Evolutionary conservation across 1,284 basidiomycete genomes (phyloP).

Genomic region (Mycosarcoma maydis): DNA sequence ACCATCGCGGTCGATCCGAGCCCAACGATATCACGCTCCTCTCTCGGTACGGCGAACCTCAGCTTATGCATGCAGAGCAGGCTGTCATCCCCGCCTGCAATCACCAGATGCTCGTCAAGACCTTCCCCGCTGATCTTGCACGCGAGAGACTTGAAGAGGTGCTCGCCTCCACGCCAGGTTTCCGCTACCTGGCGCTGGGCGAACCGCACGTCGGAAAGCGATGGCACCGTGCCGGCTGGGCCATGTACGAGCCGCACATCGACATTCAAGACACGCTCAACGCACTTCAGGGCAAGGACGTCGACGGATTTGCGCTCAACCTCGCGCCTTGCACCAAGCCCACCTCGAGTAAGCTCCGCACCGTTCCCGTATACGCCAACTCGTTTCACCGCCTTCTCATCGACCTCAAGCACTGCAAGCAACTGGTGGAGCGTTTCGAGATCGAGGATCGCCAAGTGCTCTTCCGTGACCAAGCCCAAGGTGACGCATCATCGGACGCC

Average conservation of each 20-base stretch:
- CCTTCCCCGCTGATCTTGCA: constrained; percentile 48
- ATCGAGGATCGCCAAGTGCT: constrained; percentile 50
- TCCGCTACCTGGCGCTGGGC: constrained; percentile 58
- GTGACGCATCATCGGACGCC: constrained; percentile 7
- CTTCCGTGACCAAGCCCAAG: constrained; percentile 25
- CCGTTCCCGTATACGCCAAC: constrained; percentile 55
- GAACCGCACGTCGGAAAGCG: constrained; percentile 58
- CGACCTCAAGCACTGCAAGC: constrained; percentile 54
- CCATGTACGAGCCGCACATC: constrained; percentile 52
- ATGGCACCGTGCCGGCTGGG: constrained; percentile 60
- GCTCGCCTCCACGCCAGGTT: constrained; percentile 49
- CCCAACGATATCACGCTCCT: constrained; percentile 28
- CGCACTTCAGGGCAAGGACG: constrained; percentile 44
- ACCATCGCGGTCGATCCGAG: constrained; percentile 34
- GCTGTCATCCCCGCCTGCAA: constrained; percentile 49
- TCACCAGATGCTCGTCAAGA: constrained; percentile 55
- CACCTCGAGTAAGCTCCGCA: constrained; percentile 51
- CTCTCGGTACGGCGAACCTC: constrained; percentile 42
- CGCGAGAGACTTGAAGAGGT: constrained; percentile 52
- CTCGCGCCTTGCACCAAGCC: constrained; percentile 55
- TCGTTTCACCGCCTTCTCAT: constrained; percentile 48
- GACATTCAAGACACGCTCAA: constrained; percentile 50
- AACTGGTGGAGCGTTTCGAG: constrained; percentile 48
- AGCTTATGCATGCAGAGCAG: constrained; percentile 35
- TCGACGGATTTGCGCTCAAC: constrained; percentile 53